Conservation (phyloP, 768 basidiomycete genomes). For the Russula brevipes region DNA sequence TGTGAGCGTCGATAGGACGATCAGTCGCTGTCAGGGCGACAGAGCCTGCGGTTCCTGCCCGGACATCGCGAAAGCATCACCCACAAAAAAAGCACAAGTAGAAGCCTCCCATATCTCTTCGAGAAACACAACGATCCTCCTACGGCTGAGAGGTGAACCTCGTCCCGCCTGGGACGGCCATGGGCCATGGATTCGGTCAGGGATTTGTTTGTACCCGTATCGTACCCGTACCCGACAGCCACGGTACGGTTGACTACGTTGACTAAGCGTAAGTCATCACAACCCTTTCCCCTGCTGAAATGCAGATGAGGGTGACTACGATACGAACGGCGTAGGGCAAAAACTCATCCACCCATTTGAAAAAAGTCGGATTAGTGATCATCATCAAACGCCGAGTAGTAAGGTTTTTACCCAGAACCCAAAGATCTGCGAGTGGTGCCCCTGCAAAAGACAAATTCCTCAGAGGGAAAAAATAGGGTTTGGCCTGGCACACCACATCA, state of each 20-base stretch:
- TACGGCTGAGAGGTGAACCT: no score
- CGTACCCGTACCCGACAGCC: no score
- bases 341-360: not conserved
- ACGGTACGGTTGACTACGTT: not conserved
- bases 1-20: slow-evolving; percentile 3
- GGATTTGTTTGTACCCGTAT: no score
- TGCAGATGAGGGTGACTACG: no score
- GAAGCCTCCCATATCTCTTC: not conserved
- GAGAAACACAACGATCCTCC: not conserved
- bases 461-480: not conserved
- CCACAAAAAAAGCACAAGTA: not conserved
- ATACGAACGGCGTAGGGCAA: not conserved
- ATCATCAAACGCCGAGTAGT: not conserved
- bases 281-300: not conserved
- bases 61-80: not conserved
- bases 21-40: slow-evolving; percentile 20
- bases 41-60: slow-evolving; percentile 1
- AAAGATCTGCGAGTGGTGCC: not conserved
- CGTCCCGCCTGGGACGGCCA: no score
- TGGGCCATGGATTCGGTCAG: no score
- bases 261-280: not conserved
- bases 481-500: not conserved
- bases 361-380: not conserved
- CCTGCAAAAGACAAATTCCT: not conserved
- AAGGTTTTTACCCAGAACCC: not conserved